These are phyloP conservation scores for Monosporascus sp. DNA, from an alignment of 2,329 filamentous ascomycete genomes.

Conservation along the genomic window DNA sequence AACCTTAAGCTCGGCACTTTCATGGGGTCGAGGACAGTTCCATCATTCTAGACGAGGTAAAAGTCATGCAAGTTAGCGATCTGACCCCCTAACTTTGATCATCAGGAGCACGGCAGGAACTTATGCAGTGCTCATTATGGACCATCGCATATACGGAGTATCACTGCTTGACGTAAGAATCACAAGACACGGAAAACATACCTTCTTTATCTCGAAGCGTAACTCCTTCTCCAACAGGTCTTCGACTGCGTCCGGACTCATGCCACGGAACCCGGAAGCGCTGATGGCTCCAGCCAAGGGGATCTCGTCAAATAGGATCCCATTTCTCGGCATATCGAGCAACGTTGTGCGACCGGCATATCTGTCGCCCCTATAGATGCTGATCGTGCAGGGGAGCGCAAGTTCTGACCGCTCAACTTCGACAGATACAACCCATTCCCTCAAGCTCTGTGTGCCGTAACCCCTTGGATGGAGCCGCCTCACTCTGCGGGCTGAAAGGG, in stretches of 20 bases:
- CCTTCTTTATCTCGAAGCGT: constrained; percentile 11
- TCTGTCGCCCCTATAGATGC: constrained; percentile 25
- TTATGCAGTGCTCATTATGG: background rate
- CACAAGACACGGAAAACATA: constrained; percentile 5
- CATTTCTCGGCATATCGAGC: constrained; percentile 31
- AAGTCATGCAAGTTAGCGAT: background rate
- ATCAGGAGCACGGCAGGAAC: background rate
- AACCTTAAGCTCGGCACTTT: constrained; percentile 11
- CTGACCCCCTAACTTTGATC: background rate
- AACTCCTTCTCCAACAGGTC: constrained; percentile 8
- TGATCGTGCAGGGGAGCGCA: constrained; percentile 31
- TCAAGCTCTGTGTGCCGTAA: background rate
- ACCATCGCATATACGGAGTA: background rate
- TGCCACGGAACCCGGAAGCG: constrained; percentile 1
- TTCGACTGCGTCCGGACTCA: constrained; percentile 3
- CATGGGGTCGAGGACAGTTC: constrained; percentile 5
- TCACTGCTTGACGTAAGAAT: background rate
- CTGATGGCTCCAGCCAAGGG: constrained; percentile 19
- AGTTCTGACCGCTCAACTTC: constrained; percentile 32
- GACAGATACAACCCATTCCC: constrained; percentile 32
- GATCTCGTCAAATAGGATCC: constrained; percentile 27
- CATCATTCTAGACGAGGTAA: constrained; percentile 6
- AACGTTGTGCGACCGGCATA: constrained; percentile 29
- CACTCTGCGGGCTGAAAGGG: background rate
- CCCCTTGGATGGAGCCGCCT: background rate